phyloP scores from a whole-genome alignment of 331 rosid genomes.

The Dryas integrifolia region DNA sequence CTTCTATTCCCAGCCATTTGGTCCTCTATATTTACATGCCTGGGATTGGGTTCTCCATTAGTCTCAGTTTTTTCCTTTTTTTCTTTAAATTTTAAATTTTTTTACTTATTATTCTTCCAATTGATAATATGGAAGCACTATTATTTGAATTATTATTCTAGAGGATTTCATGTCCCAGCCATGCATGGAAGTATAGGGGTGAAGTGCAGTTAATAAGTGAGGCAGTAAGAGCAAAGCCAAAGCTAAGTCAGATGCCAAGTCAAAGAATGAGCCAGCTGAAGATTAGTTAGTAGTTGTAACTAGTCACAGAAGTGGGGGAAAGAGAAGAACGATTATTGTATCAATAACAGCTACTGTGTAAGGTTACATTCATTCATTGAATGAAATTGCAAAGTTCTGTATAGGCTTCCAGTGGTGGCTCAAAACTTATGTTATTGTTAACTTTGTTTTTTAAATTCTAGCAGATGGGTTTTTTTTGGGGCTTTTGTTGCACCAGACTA shows the following conservation, averaged over 20 bases:
- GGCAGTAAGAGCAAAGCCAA: slow-evolving; percentile 7
- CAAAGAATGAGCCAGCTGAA: neutral
- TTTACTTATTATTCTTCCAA: neutral
- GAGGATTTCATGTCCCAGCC: slow-evolving; percentile 4
- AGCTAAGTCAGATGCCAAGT: neutral
- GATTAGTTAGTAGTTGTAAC: neutral
- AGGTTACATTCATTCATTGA: neutral
- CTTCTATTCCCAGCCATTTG: slow-evolving; percentile 4
- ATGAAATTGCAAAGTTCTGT: neutral
- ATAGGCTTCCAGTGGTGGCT: neutral
- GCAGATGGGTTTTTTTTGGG: neutral
- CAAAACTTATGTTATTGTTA: neutral
- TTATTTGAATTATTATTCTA: neutral
- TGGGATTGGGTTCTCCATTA: neutral
- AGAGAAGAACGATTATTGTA: neutral
- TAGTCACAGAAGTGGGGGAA: neutral
- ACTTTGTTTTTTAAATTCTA: neutral
- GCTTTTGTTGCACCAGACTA: neutral
- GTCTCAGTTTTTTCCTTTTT: neutral
- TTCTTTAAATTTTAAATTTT: neutral
- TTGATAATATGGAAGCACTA: neutral
- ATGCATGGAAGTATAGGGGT: neutral
- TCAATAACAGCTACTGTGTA: neutral
- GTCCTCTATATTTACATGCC: neutral
- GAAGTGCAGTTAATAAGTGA: neutral